Percentiles rank a stretch among this genome's conserved stretches.
These are phyloP conservation scores for Collariella sp. DNA, from an alignment of 495 filamentous ascomycete genomes.

Conservation along the genomic window DNA sequence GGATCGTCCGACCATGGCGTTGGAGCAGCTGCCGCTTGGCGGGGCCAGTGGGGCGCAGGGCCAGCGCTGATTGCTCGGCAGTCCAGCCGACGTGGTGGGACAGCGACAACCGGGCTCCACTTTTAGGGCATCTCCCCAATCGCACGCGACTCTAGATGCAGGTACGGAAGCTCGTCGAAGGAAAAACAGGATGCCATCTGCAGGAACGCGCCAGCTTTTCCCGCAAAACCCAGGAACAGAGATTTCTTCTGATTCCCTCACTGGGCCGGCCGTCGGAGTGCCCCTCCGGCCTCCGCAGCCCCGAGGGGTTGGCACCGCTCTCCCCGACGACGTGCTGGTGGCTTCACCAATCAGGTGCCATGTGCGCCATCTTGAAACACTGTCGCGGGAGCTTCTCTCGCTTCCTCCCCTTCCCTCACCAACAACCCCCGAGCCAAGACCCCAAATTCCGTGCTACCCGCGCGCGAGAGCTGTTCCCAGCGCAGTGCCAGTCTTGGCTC, in stretches of 20 bases:
- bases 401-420: too few relatives aligned
- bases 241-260: not conserved
- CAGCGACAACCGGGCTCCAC: not conserved
- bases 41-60: not conserved
- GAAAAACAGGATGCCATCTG: conserved; percentile 6
- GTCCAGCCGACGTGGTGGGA: conserved; percentile 4
- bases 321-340: not conserved
- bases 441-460: too few relatives aligned
- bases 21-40: conserved; percentile 1
- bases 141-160: conserved; percentile 3
- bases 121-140: conserved; percentile 6
- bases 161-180: conserved; percentile 2
- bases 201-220: conserved; percentile 11
- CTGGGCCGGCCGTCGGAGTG: not conserved
- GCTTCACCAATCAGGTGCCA: conserved; percentile 1
- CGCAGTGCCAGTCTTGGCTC: too few relatives aligned
- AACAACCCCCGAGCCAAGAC: too few relatives aligned
- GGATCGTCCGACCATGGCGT: conserved; percentile 5
- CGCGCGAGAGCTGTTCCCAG: too few relatives aligned
- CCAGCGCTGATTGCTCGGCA: not conserved
- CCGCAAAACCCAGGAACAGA: not conserved
- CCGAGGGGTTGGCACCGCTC: not conserved
- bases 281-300: not conserved
- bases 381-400: not conserved
- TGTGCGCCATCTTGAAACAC: conserved; percentile 3